phyloP scores from a whole-genome alignment of 2,329 filamentous ascomycete species.

The Didymosphaeria variabile region DNA sequence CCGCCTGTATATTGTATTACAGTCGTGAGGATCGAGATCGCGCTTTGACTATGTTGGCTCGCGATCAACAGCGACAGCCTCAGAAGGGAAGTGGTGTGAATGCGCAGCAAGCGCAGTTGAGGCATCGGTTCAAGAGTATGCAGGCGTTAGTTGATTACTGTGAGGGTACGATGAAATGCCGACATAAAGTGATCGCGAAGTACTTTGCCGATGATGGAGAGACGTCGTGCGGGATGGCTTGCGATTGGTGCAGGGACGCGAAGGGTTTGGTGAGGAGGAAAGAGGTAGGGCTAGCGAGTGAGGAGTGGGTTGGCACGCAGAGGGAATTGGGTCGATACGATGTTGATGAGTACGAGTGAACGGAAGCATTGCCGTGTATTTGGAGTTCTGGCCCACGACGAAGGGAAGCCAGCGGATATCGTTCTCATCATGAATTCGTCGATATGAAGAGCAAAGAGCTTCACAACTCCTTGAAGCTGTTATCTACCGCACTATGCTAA shows the following conservation, averaged over 20 bases:
- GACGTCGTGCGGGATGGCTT: slow-evolving; percentile 56
- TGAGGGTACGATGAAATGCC: slow-evolving; percentile 76
- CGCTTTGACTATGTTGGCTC: slow-evolving; percentile 63
- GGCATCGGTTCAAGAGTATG: slow-evolving; percentile 55
- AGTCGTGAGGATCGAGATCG: slow-evolving; percentile 85
- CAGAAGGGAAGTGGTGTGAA: slow-evolving; percentile 50
- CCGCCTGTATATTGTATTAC: slow-evolving; percentile 90
- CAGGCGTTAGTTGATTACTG: slow-evolving; percentile 78
- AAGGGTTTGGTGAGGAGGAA: slow-evolving; percentile 53
- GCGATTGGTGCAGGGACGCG: slow-evolving; percentile 60
- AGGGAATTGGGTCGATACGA: slow-evolving; percentile 55
- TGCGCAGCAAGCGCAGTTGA: slow-evolving; percentile 47
- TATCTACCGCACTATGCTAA: slow-evolving; percentile 5
- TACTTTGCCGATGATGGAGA: slow-evolving; percentile 50
- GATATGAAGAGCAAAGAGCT: neutral
- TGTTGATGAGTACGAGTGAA: slow-evolving; percentile 47
- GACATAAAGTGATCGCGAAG: slow-evolving; percentile 63
- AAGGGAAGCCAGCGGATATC: neutral
- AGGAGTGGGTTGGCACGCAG: slow-evolving; percentile 61
- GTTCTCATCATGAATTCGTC: slow-evolving; percentile 1
- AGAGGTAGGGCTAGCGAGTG: slow-evolving; percentile 55
- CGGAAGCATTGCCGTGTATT: slow-evolving; percentile 1
- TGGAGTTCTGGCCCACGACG: neutral
- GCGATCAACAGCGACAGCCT: slow-evolving; percentile 60
- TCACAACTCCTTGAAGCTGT: neutral